Evolutionary conservation across 129 eudicot species (phyloP), one percentile per base, ranked within the genome.

Genomic region (Tagetes patula): DNA sequence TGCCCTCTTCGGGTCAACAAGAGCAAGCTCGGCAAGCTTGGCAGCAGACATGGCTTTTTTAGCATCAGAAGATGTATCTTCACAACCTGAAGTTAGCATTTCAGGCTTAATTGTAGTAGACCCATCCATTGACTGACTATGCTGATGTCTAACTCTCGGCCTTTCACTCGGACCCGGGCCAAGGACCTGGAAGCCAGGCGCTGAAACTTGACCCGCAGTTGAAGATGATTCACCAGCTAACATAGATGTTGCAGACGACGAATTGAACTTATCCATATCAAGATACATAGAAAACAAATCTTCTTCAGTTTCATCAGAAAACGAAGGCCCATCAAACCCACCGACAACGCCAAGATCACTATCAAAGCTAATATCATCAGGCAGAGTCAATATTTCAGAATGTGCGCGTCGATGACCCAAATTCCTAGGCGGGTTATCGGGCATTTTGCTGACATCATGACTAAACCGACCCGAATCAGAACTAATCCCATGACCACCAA

Each of bases 61-160:
- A 14, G 86, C 87, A 65, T 92, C 96, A 68, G 82, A 75, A 20
- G 85, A 78, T 8, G 84, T 36, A 9, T 85, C 88, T 61, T 85
- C 88, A 37, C 65, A 31, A 32, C 80, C 86, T 1, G 83, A 82
- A 65, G 77, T 82, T 40, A 87, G 88, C 98, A 89, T 85, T 77
- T 92, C 98, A 1, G 95, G 81, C 73, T 89, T 87, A 54, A 89
- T 87, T 3, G 84, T 65, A 33, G 91, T 85, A 0, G 90, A 82
- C 75, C 96, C 96, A 71, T 92, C 98, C 98, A 92, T 89, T 7
- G 98, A 92, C 78, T 89, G 98, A 82, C 98, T 92, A 82, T 92
- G 95, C 73, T 89, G 98, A 81, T 89, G 98, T 76, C 98, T 87
- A 63, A 81, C 75, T 70, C 91, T 84, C 0, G 87, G 86, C 74